phyloP scores from a whole-genome alignment of 345 rosid species.

The Trapa incisa region DNA sequence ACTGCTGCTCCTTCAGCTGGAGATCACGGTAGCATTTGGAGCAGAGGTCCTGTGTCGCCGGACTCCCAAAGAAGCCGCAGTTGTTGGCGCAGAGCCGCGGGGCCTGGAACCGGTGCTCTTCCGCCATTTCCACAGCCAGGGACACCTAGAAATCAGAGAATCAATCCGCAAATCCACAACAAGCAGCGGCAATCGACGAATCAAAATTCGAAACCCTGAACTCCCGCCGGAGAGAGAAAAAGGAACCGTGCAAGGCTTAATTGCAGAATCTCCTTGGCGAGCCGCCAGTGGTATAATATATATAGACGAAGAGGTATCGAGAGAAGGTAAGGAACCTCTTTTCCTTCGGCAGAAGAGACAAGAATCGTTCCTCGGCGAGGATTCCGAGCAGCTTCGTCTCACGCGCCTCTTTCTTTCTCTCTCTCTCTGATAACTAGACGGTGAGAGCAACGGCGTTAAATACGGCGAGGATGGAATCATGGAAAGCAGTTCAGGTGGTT shows the following conservation, averaged over 20 bases:
- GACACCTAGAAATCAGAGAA: neutral
- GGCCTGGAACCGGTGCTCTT: constrained; percentile 68
- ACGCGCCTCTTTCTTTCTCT: constrained; percentile 1
- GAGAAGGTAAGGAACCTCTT: neutral
- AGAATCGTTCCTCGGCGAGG: constrained; percentile 1
- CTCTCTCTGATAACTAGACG: neutral
- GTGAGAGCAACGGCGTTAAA: neutral
- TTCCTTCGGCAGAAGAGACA: neutral
- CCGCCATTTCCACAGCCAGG: constrained; percentile 40
- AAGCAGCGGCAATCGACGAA: neutral
- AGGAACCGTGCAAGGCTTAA: neutral
- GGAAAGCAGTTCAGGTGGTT: neutral
- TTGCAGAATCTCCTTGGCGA: neutral
- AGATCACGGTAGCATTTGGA: constrained; percentile 65
- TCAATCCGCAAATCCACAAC: neutral
- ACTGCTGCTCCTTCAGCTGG: constrained; percentile 32
- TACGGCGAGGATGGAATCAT: neutral
- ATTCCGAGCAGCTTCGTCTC: neutral
- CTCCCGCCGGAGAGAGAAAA: neutral
- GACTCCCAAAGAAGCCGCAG: constrained; percentile 79
- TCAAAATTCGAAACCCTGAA: neutral
- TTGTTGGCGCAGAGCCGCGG: constrained; percentile 58
- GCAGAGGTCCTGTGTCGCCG: constrained; percentile 64
- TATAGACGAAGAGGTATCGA: neutral
- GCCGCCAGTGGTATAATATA: neutral